Evolutionary conservation across 2,329 filamentous ascomycete genomes (phyloP), one percentile per base, ranked within the genome.

Genomic region (Neoscytalidium dimidiatum): DNA sequence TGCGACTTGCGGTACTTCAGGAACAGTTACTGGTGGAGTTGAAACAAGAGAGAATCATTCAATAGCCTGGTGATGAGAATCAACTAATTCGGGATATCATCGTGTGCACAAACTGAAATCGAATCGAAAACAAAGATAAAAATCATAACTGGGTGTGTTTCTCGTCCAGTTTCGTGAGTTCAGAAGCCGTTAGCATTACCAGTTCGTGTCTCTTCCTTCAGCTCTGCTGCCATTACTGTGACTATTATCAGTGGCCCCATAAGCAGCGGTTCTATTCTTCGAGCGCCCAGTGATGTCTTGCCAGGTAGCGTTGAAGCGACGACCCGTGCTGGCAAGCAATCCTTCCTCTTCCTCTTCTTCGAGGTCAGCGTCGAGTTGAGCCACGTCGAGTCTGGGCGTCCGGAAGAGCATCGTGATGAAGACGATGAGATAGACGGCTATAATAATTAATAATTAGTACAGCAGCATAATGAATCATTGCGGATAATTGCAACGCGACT

Each of bases 291-390:
- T 92, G 58, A 96, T 90, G 74, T 96, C 92, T 75, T 94, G 87
- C 93, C 93, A 97, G 1, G 91, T 93, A 4, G 92, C 92, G 48
- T 91, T 90, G 70, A 96, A 93, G 33, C 92, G 85, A 65, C 92
- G 82, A 5, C 92, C 88, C 0, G 93, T 96, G 71, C 88, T 92
- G 0, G 92, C 92, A 52, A 99, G 81, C 56, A 99, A 81, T 11
- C 94, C 92, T 80, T 99, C 95, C 74, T 99, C 95, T 75, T 98
- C 95, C 19, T 94, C 93, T 31, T 90, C 91, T 76, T 96, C 92
- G 17, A 94, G 89, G 73, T 97, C 94, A 67, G 94, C 91, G 69
- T 98, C 95, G 7, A 96, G 77, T 72, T 94, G 88, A 51, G 86
- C 85, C 64, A 94, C 83, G 71, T 94, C 88, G 38, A 97, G 78